These are phyloP conservation scores for Penicillium aurantiogriseum DNA, from an alignment of 2,329 filamentous ascomycete genomes.

Conservation along the genomic window DNA sequence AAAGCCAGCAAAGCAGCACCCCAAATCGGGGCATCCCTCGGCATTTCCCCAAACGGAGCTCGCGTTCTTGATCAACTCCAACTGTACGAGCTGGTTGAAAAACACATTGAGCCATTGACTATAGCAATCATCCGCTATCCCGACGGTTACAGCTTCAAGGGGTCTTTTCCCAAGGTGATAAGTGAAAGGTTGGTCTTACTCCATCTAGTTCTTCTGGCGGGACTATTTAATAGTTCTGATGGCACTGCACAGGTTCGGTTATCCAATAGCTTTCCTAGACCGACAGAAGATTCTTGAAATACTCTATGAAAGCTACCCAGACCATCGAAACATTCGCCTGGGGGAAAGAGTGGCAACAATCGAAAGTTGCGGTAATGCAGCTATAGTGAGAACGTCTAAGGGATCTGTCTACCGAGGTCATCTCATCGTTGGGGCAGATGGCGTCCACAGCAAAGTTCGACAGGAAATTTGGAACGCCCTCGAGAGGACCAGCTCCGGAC, in stretches of 20 bases:
- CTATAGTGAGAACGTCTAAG: neutral
- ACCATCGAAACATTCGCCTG: neutral
- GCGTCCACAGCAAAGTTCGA: neutral
- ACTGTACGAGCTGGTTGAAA: neutral
- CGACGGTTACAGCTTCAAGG: neutral
- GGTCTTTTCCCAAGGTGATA: neutral
- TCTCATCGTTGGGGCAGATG: slow-evolving; percentile 1
- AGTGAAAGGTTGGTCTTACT: neutral
- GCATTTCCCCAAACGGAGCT: neutral
- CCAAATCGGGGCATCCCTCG: neutral
- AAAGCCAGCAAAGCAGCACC: neutral
- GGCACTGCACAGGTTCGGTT: neutral
- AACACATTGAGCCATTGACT: neutral
- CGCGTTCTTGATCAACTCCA: neutral
- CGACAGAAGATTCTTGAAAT: neutral
- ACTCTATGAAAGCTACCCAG: neutral
- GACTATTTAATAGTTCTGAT: neutral
- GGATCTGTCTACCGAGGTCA: neutral
- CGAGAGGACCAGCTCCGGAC: neutral
- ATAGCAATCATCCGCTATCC: neutral
- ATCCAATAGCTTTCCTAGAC: neutral
- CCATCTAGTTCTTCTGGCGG: neutral
- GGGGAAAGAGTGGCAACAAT: neutral
- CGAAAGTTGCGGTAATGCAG: neutral
- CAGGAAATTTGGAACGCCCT: neutral